Base-by-base conservation (phyloP, 1,284 basidiomycete species). In the Ustilago hordei region DNA sequence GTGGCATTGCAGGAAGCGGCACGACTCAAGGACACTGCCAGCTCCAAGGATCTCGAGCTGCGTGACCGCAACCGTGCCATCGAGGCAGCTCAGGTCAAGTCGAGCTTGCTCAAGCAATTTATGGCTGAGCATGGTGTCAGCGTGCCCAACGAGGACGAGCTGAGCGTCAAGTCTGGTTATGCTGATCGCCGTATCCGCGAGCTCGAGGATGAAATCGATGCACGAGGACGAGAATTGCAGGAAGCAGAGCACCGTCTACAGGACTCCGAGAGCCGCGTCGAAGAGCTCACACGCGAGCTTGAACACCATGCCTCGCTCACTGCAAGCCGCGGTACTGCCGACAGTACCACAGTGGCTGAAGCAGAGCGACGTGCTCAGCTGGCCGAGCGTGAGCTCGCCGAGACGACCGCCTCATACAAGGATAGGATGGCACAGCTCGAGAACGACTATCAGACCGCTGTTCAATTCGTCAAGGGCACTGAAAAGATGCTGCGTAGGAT, bases 401-500 rank as follows among this genome's bases (percentile, higher is more conserved):
- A 86, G 66, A 79, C 83, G 17, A 80, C 77, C 11, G 78, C 78
- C 4, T 73, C 81, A 62, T 82, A 85, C 81, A 78, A 82, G 82
- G 83, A 84, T 60, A 77, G 84, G 48, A 78, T 83, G 69, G 62
- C 79, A 12, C 93, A 95, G 84, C 91, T 98, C 86, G 95, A 98
- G 87, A 92, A 94, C 78, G 95, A 98, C 86, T 98, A 98, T 87
- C 93, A 96, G 85, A 90, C 94, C 53, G 94, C 94, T 28, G 93
- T 95, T 71, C 92, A 93, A 61, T 86, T 84, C 53, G 85, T 86
- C 84, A 95, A 95, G 90, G 95, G 95, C 60, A 98, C 95, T 0
- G 97, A 99, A 87, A 98, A 98, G 88, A 96, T 99, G 92, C 93
- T 98, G 89, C 92, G 95, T 78, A 91, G 93, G 80, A 95, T 99